phyloP scores from a whole-genome alignment of 192 early-diverging fungal species.

The Spinellus fusiger region DNA sequence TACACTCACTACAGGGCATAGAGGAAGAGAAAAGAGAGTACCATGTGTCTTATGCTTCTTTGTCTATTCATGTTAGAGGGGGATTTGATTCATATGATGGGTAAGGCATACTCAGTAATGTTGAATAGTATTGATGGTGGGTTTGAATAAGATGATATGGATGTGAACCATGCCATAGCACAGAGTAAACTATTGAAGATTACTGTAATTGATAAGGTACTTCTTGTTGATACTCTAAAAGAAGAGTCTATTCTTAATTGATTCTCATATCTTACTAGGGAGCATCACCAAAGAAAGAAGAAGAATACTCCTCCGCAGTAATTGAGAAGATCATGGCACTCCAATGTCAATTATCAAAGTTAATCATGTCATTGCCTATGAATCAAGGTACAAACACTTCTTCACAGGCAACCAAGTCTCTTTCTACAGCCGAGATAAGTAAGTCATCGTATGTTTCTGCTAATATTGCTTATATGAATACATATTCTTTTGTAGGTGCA shows the following conservation, averaged over 20 bases:
- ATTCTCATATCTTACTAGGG: not conserved
- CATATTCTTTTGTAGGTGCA: too few species aligned
- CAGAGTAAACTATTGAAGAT: conserved; percentile 39
- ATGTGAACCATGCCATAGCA: conserved; percentile 43
- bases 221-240: not conserved
- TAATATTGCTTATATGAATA: too few species aligned
- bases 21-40: conserved; percentile 10
- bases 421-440: too few species aligned
- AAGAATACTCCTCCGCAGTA: not conserved
- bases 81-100: conserved; percentile 41
- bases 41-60: not conserved
- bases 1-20: too few species aligned
- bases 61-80: conserved; percentile 31
- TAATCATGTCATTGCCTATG: not conserved
- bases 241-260: not conserved
- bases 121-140: not conserved
- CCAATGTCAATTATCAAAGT: conserved; percentile 1
- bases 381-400: not conserved
- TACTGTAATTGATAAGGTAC: conserved; percentile 34
- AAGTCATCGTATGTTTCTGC: too few species aligned
- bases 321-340: conserved; percentile 8
- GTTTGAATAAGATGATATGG: conserved; percentile 35
- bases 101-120: conserved; percentile 6
- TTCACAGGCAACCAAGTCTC: too few species aligned
- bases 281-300: not conserved